Percentiles rank a stretch among this genome's conserved stretches.
phyloP scores from a whole-genome alignment of 2,329 filamentous ascomycete genomes.

The Cercospora brassicicola region DNA sequence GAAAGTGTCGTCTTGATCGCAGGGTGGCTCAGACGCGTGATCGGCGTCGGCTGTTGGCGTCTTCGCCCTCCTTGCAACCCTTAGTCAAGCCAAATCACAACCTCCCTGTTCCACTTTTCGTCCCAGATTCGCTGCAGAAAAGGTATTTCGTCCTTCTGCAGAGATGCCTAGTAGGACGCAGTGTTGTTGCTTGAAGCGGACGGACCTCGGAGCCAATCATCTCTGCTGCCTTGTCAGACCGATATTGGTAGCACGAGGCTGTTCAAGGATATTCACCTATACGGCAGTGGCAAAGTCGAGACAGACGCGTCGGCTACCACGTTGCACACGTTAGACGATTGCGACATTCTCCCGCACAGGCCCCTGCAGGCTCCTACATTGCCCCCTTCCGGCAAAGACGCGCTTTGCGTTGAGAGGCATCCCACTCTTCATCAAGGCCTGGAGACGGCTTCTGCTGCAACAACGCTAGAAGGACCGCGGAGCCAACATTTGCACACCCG shows the following conservation, averaged over 20 bases:
- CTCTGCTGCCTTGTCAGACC: not conserved
- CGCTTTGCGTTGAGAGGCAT: not conserved
- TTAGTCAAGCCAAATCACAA: not conserved
- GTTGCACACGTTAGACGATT: not conserved
- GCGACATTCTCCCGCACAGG: not conserved
- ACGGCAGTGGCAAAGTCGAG: not conserved
- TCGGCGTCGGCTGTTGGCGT: not conserved
- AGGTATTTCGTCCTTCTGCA: not conserved
- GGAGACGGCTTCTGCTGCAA: not conserved
- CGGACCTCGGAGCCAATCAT: not conserved
- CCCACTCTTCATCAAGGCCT: not conserved
- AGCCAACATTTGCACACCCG: not conserved
- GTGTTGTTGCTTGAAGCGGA: not conserved
- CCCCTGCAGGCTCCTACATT: constrained; percentile 1
- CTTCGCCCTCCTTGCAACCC: not conserved
- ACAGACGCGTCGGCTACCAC: not conserved
- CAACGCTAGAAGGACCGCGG: not conserved
- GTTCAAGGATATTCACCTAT: not conserved
- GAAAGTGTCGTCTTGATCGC: not conserved
- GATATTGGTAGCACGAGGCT: not conserved
- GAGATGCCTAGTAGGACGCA: not conserved
- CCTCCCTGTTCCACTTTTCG: not conserved
- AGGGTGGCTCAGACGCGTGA: not conserved
- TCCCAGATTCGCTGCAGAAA: not conserved
- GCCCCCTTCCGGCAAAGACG: not conserved